Evolutionary conservation across 1,284 basidiomycete species (phyloP).

Genomic region (Gymnopus androsaceus): DNA sequence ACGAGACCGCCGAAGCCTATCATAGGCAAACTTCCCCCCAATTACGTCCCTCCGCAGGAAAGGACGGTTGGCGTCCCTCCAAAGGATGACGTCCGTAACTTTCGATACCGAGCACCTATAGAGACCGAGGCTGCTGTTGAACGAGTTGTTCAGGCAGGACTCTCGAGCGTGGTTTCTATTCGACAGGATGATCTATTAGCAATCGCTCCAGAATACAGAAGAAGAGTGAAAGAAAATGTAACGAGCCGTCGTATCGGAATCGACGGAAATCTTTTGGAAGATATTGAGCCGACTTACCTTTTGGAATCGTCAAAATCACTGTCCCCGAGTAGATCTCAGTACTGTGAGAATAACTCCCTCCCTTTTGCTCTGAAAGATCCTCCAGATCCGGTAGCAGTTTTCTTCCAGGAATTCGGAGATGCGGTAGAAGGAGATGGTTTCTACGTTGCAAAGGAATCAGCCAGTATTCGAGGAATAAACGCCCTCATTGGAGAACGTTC

Average conservation of each 20-base stretch:
- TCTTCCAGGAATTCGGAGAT: not conserved
- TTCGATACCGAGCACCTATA: not conserved
- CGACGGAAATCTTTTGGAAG: not conserved
- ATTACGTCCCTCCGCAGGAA: not conserved
- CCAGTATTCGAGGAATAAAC: not conserved
- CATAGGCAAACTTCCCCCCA: not conserved
- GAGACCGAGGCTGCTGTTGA: too few relatives aligned
- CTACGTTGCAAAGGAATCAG: not conserved
- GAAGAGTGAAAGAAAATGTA: not conserved
- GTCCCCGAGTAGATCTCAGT: too few relatives aligned
- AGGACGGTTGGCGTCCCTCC: not conserved
- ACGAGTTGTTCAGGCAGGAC: too few relatives aligned
- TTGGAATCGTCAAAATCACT: too few relatives aligned
- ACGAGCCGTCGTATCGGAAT: not conserved
- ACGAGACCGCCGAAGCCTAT: not conserved
- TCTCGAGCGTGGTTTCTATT: too few relatives aligned
- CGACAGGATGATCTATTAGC: not conserved
- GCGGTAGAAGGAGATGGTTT: not conserved
- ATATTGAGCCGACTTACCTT: too few relatives aligned
- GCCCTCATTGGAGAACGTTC: not conserved
- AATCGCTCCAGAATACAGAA: not conserved
- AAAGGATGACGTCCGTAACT: not conserved
- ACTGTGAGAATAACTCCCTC: not conserved
- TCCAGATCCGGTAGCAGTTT: not conserved
- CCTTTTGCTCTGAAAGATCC: not conserved